Conservation (phyloP, 768 basidiomycete genomes). For the Suillus luteus region DNA sequence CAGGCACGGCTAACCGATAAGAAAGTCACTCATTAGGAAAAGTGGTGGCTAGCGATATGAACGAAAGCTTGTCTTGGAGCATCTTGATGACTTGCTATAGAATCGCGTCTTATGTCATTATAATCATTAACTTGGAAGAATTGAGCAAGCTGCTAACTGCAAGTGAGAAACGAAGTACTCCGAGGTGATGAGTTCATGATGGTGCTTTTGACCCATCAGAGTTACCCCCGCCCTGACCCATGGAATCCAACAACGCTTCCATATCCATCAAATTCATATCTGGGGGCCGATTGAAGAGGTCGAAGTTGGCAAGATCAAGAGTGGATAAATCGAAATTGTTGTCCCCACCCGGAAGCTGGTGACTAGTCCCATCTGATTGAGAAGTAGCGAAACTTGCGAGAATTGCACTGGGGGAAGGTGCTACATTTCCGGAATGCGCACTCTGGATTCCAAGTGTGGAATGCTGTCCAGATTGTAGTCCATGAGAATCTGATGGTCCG, state of each 20-base stretch:
- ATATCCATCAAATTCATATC: constrained; percentile 55
- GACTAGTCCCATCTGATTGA: constrained; percentile 15
- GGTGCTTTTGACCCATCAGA: constrained; percentile 28
- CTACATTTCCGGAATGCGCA: constrained; percentile 23
- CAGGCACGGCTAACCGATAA: background rate
- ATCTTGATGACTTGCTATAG: background rate
- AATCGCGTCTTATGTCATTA: background rate
- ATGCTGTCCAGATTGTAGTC: constrained; percentile 25
- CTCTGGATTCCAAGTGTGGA: constrained; percentile 32
- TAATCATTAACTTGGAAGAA: background rate
- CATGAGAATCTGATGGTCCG: constrained; percentile 16
- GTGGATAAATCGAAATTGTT: constrained; percentile 50
- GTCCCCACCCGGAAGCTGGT: constrained; percentile 24
- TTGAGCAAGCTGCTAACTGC: background rate
- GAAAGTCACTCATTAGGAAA: background rate
- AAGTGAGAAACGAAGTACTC: background rate
- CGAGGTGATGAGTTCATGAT: constrained; percentile 15
- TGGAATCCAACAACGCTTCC: constrained; percentile 50
- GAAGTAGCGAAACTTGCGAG: constrained; percentile 50
- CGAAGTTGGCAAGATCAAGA: constrained; percentile 48
- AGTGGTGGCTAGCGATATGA: background rate
- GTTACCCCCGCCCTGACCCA: constrained; percentile 34
- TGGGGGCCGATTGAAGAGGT: constrained; percentile 41
- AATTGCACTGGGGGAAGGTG: constrained; percentile 43
- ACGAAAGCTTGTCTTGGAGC: background rate